Evolutionary conservation across 768 basidiomycete species (phyloP).

Genomic region (Phanerochaete carnosa): DNA sequence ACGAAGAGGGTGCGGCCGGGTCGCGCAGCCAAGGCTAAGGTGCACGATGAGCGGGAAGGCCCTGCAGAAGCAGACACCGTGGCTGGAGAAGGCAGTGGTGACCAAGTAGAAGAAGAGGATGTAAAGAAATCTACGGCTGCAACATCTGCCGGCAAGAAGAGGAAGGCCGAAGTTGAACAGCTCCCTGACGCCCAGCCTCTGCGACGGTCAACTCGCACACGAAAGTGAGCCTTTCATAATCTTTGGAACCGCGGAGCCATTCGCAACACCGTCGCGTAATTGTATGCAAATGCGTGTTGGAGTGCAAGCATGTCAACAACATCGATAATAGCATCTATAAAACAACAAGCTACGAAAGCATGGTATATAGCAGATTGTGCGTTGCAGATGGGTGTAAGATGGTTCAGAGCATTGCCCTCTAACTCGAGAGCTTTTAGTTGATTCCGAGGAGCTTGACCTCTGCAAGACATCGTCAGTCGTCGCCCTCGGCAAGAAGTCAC

Average conservation of each 20-base stretch:
- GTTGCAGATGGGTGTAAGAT: not conserved
- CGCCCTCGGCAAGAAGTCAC: not conserved
- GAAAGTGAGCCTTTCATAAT: not conserved
- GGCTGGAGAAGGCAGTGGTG: not conserved
- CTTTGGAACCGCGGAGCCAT: no score
- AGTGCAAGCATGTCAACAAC: not conserved
- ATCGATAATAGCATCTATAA: not conserved
- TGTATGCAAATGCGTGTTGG: not conserved
- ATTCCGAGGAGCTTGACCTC: slow-evolving; percentile 73
- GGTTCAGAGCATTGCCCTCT: not conserved
- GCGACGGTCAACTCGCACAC: not conserved
- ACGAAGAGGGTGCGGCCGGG: not conserved
- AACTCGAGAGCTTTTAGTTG: slow-evolving; percentile 41
- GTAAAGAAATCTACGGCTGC: not conserved
- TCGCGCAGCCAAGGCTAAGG: no score
- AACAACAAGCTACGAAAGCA: slow-evolving; percentile 2
- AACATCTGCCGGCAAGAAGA: not conserved
- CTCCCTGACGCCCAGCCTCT: not conserved
- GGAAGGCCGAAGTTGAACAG: not conserved
- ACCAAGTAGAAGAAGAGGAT: not conserved
- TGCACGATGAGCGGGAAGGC: not conserved
- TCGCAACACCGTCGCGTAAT: no score
- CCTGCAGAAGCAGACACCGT: not conserved
- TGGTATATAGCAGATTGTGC: not conserved
- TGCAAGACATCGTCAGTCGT: slow-evolving; percentile 25